phyloP scores from a whole-genome alignment of 768 basidiomycete species.

The Chalciporus piperatus region DNA sequence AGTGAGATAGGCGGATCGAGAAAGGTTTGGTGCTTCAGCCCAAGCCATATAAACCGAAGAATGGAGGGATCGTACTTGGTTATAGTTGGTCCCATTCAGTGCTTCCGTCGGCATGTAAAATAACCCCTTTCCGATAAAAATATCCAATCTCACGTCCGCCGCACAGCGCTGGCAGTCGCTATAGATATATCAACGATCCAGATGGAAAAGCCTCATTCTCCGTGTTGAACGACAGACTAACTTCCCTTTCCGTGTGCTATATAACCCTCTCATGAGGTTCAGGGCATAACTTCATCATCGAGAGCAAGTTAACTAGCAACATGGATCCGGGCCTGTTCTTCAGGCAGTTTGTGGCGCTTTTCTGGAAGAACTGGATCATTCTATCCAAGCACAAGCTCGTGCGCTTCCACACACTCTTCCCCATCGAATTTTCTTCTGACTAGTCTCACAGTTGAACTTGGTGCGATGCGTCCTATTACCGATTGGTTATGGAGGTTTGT shows the following conservation, averaged over 20 bases:
- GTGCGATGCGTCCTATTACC: conserved; percentile 63
- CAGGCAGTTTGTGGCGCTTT: conserved; percentile 57
- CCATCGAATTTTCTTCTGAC: conserved; percentile 3
- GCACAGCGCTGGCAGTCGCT: neutral
- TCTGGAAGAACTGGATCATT: conserved; percentile 76
- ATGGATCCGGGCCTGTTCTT: conserved; percentile 48
- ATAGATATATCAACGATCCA: neutral
- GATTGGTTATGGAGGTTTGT: conserved; percentile 51
- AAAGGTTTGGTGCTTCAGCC: neutral
- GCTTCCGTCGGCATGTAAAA: neutral
- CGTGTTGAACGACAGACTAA: neutral
- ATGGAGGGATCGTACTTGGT: too few relatives aligned
- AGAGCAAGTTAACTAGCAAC: neutral
- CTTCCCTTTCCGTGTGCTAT: conserved; percentile 59
- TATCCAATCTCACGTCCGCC: neutral
- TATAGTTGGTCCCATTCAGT: too few relatives aligned
- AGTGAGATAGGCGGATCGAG: neutral
- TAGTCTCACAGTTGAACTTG: conserved; percentile 46
- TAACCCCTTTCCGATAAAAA: neutral
- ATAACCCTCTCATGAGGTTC: neutral
- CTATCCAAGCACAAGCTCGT: conserved; percentile 65
- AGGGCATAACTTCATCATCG: neutral
- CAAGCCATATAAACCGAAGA: neutral
- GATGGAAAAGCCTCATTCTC: neutral
- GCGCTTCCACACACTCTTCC: conserved; percentile 22